Conservation (phyloP, 352 stramenopile genomes). For the Elongisporangium undulatum region DNA sequence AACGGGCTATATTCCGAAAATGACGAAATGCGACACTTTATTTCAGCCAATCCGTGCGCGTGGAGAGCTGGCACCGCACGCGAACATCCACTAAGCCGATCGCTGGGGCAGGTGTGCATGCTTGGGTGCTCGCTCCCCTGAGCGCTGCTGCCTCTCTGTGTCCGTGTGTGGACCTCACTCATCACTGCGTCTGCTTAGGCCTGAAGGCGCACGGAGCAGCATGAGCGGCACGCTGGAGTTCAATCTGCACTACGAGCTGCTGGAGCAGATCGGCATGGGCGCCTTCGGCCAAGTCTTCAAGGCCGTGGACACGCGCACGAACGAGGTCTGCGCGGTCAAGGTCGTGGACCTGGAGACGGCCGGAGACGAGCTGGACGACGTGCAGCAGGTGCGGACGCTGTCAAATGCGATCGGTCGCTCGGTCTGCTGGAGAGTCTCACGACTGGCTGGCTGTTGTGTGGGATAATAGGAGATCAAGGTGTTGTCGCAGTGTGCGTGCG, state of each 20-base stretch:
- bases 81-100: background rate
- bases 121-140: background rate
- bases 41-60: conserved; percentile 5
- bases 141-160: background rate
- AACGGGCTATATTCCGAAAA: background rate
- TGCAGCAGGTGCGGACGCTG: conserved; percentile 53
- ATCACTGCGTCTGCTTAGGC: background rate
- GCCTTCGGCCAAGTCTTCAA: conserved; percentile 84
- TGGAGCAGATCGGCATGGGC: conserved; percentile 77
- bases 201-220: background rate
- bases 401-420: background rate
- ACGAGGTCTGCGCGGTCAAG: conserved; percentile 77
- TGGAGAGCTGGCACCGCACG: background rate
- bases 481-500: conserved; percentile 85
- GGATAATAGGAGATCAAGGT: conserved; percentile 87
- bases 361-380: conserved; percentile 82
- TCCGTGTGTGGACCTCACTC: background rate
- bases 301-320: conserved; percentile 55
- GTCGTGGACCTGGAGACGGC: conserved; percentile 85
- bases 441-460: background rate
- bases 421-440: background rate
- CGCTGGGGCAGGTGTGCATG: background rate
- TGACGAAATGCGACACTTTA: background rate
- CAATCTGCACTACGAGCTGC: conserved; percentile 64
- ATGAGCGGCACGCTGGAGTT: conserved; percentile 53